Conservation (phyloP, 1,284 basidiomycete species). For the Cutaneotrichosporon cyanovorans region DNA sequence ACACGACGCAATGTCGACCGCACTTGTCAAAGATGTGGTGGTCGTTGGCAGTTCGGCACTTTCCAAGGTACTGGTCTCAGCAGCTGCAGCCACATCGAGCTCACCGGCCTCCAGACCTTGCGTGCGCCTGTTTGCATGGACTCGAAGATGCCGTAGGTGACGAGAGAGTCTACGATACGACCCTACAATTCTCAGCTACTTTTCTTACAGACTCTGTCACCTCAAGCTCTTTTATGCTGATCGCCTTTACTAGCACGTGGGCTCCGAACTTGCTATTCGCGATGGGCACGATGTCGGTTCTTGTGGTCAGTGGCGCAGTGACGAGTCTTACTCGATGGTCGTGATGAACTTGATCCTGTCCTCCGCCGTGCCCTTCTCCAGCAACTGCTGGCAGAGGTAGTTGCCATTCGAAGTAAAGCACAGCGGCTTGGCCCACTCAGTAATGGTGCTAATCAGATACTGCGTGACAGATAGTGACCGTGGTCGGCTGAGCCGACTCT, state of each 20-base stretch:
- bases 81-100: not conserved
- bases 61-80: conserved; percentile 34
- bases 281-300: conserved; percentile 34
- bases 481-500: conserved; percentile 12
- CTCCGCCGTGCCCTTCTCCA: conserved; percentile 29
- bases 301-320: conserved; percentile 18
- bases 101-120: conserved; percentile 38
- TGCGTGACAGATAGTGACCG: conserved; percentile 7
- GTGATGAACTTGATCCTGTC: conserved; percentile 36
- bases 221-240: conserved; percentile 36
- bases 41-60: conserved; percentile 25
- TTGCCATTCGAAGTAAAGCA: conserved; percentile 42
- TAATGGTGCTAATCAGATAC: conserved; percentile 25
- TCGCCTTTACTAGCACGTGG: conserved; percentile 40
- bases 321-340: conserved; percentile 25
- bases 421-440: conserved; percentile 34
- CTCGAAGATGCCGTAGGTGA: conserved; percentile 34
- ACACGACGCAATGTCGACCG: not conserved
- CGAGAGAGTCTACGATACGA: conserved; percentile 29
- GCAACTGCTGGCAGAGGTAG: conserved; percentile 41
- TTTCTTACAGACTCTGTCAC: conserved; percentile 12
- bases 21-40: conserved; percentile 31
- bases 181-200: conserved; percentile 7
- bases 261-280: conserved; percentile 42
- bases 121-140: conserved; percentile 40